phyloP scores from a whole-genome alignment of 176 grass and related monocot species.

The Bolboschoenus planiculmis region DNA sequence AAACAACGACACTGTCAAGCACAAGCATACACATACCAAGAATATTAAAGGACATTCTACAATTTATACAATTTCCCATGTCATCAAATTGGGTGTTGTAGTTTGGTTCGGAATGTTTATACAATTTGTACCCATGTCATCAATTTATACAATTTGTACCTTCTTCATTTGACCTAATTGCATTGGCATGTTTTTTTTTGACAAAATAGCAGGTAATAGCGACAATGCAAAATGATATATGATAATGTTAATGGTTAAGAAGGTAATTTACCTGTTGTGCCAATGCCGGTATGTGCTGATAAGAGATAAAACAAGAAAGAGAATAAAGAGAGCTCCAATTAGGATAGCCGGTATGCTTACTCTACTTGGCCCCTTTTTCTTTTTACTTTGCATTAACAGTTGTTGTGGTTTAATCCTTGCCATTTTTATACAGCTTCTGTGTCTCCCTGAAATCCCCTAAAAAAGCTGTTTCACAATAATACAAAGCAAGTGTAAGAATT shows the following conservation, averaged over 20 bases:
- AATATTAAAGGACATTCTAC: not conserved
- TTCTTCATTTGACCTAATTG: not conserved
- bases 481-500: not conserved
- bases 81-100: not conserved
- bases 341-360: slow-evolving; percentile 54
- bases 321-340: slow-evolving; percentile 43
- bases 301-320: slow-evolving; percentile 58
- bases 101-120: not conserved
- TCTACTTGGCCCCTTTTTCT: slow-evolving; percentile 52
- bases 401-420: slow-evolving; percentile 73
- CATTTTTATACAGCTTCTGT: slow-evolving; percentile 26
- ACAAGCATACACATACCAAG: not conserved
- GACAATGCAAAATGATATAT: not conserved
- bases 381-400: slow-evolving; percentile 66
- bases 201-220: not conserved
- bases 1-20: slow-evolving; percentile 10
- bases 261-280: slow-evolving; percentile 42
- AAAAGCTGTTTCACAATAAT: not conserved
- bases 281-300: slow-evolving; percentile 51
- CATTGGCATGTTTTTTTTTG: not conserved
- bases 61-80: not conserved
- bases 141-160: too few relatives aligned
- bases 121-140: too few relatives aligned
- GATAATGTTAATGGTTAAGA: slow-evolving; percentile 1
- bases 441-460: not conserved